Evolutionary conservation across 2,329 filamentous ascomycete genomes (phyloP), one percentile per base, ranked within the genome.

Genomic region (Pseudogymnoascus sp.): DNA sequence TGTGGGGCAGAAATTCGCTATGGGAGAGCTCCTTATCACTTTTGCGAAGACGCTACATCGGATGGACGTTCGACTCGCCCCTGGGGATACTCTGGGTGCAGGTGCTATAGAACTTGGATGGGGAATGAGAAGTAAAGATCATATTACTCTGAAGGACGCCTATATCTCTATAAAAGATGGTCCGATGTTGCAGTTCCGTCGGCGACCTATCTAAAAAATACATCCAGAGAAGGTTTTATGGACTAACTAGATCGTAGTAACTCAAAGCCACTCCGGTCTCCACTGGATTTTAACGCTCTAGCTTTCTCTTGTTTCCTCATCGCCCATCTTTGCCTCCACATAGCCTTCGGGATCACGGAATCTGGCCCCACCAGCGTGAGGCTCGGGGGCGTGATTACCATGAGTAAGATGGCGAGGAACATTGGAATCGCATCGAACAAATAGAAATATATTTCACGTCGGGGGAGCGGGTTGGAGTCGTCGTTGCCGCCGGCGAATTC

Each of bases 391-490:
- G 49, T 56, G 49, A 56, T 34, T 56, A 28, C 49, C 25, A 34
- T 56, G 16, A 21, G 1, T 34, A 64, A 46, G 12, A 67, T 60
- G 5, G 69, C 68, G 6, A 68, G 62, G 5, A 69, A 59, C 79
- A 86, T 85, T 0, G 84, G 83, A 1, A 82, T 71, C 1, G 81
- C 81, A 66, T 87, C 84, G 64, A 77, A 78, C 2, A 72, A 69
- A 59, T 81, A 82, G 25, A 79, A 76, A 69, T 83, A 87, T 9
- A 69, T 75, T 67, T 85, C 82, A 65, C 82, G 75, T 36, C 72
- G 76, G 8, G 82, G 72, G 0, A 76, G 73, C 66, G 79, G 81
- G 28, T 80, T 83, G 16, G 73, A 66, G 2, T 67, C 65, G 42
- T 73, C 72, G 25, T 78, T 69, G 3, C 81, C 82, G 11, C 74